phyloP scores from a whole-genome alignment of 2,329 filamentous ascomycete species.

The Monosporascus sp. region DNA sequence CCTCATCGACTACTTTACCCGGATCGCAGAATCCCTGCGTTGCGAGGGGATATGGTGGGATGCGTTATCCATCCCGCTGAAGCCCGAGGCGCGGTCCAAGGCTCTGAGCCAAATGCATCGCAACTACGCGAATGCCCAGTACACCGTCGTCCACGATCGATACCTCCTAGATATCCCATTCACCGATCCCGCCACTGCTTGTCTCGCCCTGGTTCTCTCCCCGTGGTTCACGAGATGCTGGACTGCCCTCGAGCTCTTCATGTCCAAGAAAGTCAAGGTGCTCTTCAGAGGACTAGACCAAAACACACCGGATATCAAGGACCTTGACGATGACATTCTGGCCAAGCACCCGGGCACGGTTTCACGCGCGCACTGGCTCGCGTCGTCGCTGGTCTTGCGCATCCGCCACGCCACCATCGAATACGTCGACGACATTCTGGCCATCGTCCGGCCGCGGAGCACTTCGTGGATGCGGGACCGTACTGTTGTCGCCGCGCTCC shows the following conservation, averaged over 20 bases:
- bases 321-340: constrained; percentile 19
- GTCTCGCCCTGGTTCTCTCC: constrained; percentile 15
- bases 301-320: constrained; percentile 8
- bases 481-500: not conserved
- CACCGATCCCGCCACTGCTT: constrained; percentile 3
- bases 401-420: not conserved
- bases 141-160: constrained; percentile 17
- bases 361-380: not conserved
- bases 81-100: not conserved
- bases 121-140: constrained; percentile 16
- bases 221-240: constrained; percentile 18
- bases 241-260: constrained; percentile 16
- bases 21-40: constrained; percentile 13
- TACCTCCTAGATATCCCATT: constrained; percentile 5
- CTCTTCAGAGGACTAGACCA: constrained; percentile 7
- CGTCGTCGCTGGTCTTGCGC: not conserved
- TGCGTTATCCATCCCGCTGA: constrained; percentile 21
- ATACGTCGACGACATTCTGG: not conserved
- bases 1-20: constrained; percentile 18
- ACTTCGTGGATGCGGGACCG: not conserved
- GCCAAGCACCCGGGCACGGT: not conserved
- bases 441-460: not conserved
- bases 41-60: constrained; percentile 28
- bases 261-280: constrained; percentile 14
- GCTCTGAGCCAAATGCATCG: constrained; percentile 15